Conservation (phyloP, 1,284 basidiomycete genomes). For the Agroathelia rolfsii region DNA sequence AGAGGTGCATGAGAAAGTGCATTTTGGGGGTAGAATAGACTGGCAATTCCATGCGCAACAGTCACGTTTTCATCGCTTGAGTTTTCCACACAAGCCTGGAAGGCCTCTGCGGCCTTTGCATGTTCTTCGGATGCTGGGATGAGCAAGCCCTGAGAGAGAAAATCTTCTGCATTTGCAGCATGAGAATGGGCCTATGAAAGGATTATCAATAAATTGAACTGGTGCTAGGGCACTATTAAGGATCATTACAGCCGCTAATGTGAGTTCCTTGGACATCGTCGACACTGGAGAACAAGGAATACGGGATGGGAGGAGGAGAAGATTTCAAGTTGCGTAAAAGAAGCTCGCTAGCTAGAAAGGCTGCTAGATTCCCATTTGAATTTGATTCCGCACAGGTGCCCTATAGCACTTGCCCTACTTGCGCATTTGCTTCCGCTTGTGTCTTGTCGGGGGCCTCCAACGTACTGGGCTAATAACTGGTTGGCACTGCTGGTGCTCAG, state of each 20-base stretch:
- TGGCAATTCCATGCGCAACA: constrained; percentile 11
- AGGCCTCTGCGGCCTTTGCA: constrained; percentile 62
- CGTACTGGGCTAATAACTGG: no score
- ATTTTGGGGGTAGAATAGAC: constrained; percentile 9
- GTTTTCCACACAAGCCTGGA: constrained; percentile 56
- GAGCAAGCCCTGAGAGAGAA: constrained; percentile 48
- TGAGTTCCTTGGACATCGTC: constrained; percentile 14
- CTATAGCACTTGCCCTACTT: no score
- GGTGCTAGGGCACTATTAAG: constrained; percentile 1
- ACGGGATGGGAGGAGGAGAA: no score
- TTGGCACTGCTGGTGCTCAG: no score
- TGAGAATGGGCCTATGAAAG: constrained; percentile 64
- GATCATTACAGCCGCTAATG: constrained; percentile 30
- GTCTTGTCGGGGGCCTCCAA: no score
- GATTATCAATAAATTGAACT: no score
- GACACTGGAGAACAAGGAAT: no score
- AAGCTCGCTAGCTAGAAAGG: no score
- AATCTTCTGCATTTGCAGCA: constrained; percentile 69
- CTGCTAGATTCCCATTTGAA: no score
- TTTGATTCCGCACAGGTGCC: no score
- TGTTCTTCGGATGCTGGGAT: constrained; percentile 58
- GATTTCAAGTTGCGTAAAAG: no score
- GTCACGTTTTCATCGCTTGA: constrained; percentile 62
- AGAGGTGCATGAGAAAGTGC: constrained; percentile 10
- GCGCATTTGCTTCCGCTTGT: no score